These are phyloP conservation scores for Suhomyces ambrosiae DNA, from an alignment of 1,139 yeast genomes.

Conservation along the genomic window DNA sequence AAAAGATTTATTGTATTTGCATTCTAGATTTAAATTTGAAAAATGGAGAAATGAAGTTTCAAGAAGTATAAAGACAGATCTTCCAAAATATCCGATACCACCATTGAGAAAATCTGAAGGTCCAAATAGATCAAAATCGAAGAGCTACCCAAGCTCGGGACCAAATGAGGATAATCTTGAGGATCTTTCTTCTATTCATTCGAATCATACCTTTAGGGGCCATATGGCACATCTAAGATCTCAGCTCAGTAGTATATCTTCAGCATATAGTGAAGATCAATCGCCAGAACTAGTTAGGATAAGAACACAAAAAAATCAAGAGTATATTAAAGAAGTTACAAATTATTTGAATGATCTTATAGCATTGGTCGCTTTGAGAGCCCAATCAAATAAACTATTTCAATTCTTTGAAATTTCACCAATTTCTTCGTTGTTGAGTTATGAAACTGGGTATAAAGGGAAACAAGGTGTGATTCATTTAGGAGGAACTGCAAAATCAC, in stretches of 20 bases:
- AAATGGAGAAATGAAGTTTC: constrained; percentile 39
- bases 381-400: constrained; percentile 80
- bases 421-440: constrained; percentile 77
- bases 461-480: constrained; percentile 86
- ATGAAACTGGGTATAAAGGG: constrained; percentile 80
- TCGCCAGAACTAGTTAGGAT: constrained; percentile 34
- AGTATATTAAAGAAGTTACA: constrained; percentile 50
- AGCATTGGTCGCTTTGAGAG: constrained; percentile 61
- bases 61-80: constrained; percentile 33
- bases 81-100: constrained; percentile 47
- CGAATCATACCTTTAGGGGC: constrained; percentile 25
- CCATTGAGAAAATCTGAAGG: constrained; percentile 20
- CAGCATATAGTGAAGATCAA: constrained; percentile 28
- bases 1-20: constrained; percentile 69
- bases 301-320: constrained; percentile 34
- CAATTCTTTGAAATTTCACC: constrained; percentile 91
- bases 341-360: constrained; percentile 66
- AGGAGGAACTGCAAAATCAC: constrained; percentile 79
- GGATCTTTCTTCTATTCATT: constrained; percentile 22
- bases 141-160: background rate
- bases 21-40: constrained; percentile 62
- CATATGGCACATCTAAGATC: constrained; percentile 35
- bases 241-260: constrained; percentile 32
- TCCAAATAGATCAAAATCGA: constrained; percentile 9
- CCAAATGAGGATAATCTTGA: background rate